phyloP scores from a whole-genome alignment of 768 basidiomycete species.

The Phylloporus rhodoxanthus region DNA sequence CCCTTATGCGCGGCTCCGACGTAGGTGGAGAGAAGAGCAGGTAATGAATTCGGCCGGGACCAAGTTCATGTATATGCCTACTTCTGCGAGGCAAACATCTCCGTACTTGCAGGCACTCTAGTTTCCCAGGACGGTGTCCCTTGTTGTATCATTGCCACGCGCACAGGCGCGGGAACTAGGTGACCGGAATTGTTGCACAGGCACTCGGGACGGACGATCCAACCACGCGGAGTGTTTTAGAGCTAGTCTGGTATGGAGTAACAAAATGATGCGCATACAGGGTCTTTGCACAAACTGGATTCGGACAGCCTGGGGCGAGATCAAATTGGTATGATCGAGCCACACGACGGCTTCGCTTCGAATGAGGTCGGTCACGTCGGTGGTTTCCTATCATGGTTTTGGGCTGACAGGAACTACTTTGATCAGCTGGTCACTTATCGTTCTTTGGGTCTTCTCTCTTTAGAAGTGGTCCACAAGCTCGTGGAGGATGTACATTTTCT shows the following conservation, averaged over 20 bases:
- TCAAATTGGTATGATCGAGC: constrained; percentile 72
- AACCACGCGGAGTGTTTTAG: no score
- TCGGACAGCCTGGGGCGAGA: constrained; percentile 51
- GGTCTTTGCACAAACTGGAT: constrained; percentile 61
- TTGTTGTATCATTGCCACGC: constrained; percentile 61
- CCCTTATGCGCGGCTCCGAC: constrained; percentile 76
- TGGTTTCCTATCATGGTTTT: background rate
- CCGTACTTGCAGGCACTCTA: constrained; percentile 22
- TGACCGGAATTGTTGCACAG: constrained; percentile 61
- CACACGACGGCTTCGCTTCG: constrained; percentile 78
- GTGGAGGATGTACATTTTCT: constrained; percentile 35
- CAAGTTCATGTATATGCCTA: constrained; percentile 26
- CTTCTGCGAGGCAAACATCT: no score
- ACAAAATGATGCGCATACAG: constrained; percentile 53
- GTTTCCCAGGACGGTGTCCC: constrained; percentile 59
- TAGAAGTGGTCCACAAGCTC: no score
- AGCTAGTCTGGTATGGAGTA: constrained; percentile 52
- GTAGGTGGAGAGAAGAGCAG: constrained; percentile 68
- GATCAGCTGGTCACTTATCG: no score
- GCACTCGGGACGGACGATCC: constrained; percentile 60
- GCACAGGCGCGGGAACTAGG: constrained; percentile 73
- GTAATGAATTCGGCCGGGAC: no score
- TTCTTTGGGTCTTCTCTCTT: no score
- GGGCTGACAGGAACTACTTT: constrained; percentile 46
- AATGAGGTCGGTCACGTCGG: constrained; percentile 74